phyloP scores from a whole-genome alignment of 2,329 filamentous ascomycete species.

The Phaeosphaeria sp. region DNA sequence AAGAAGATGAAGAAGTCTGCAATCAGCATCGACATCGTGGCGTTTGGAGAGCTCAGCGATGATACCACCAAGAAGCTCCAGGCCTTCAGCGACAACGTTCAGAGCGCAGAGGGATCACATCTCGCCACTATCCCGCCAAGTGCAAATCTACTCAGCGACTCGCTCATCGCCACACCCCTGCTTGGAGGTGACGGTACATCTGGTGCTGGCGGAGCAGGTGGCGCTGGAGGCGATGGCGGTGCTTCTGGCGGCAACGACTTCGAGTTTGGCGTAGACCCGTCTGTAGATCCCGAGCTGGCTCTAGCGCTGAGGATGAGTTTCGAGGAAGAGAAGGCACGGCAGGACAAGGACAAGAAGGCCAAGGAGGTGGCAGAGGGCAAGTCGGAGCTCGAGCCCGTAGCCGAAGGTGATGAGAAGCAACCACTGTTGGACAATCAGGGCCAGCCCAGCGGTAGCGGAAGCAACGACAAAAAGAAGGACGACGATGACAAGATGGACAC shows the following conservation, averaged over 20 bases:
- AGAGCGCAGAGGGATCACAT: constrained; percentile 86
- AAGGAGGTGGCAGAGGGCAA: constrained; percentile 76
- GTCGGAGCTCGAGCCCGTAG: constrained; percentile 79
- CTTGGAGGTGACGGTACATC: constrained; percentile 79
- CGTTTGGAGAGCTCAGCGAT: constrained; percentile 92
- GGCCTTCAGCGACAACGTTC: constrained; percentile 92
- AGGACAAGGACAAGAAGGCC: constrained; percentile 83
- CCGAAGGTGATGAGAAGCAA: constrained; percentile 69
- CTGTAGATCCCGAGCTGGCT: constrained; percentile 90
- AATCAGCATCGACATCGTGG: constrained; percentile 90
- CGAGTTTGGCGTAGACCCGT: constrained; percentile 90
- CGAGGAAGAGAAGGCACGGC: constrained; percentile 95
- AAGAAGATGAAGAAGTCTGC: constrained; percentile 99
- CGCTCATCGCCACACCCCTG: constrained; percentile 88
- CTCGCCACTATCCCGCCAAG: constrained; percentile 90
- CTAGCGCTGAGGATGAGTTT: constrained; percentile 95
- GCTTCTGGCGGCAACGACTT: constrained; percentile 68
- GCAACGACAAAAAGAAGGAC: constrained; percentile 57
- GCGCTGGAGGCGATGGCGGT: constrained; percentile 60
- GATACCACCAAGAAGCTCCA: constrained; percentile 89
- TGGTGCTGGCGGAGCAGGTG: constrained; percentile 61
- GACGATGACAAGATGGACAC: constrained; percentile 89
- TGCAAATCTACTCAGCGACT: constrained; percentile 89
- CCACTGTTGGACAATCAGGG: constrained; percentile 70
- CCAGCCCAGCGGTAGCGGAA: constrained; percentile 68